These are phyloP conservation scores for Pseudognaphalium luteoalbum DNA, from an alignment of 129 eudicot species.

Conservation along the genomic window DNA sequence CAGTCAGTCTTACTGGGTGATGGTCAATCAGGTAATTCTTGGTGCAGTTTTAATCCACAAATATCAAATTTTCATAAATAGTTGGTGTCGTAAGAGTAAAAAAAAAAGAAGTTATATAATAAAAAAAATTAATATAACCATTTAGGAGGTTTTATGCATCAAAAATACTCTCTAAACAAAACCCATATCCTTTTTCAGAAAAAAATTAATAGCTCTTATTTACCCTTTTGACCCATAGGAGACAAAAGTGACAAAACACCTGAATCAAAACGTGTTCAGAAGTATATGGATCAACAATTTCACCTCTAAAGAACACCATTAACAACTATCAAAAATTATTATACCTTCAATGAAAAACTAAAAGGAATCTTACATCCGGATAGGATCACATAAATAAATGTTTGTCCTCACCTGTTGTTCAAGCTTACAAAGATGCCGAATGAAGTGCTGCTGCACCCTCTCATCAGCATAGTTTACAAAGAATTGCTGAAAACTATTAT, in stretches of 20 bases:
- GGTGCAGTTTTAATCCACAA: not conserved
- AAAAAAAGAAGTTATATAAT: not conserved
- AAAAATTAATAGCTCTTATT: not conserved
- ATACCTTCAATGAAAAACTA: not conserved
- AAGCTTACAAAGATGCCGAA: conserved; percentile 84
- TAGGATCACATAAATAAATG: not conserved
- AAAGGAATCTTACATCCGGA: not conserved
- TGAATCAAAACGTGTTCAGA: not conserved
- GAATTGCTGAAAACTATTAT: conserved; percentile 87
- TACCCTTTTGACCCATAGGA: not conserved
- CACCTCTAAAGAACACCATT: conserved; percentile 1
- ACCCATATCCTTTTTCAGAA: not conserved
- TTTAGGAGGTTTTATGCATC: not conserved
- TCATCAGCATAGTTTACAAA: conserved; percentile 95
- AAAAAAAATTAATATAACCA: conserved; percentile 1
- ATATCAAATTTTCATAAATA: not conserved
- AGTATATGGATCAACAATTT: not conserved
- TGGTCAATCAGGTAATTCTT: not conserved
- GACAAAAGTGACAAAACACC: not conserved
- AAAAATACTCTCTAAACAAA: not conserved
- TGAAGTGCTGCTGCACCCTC: conserved; percentile 90
- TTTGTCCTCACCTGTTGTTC: conserved; percentile 68
- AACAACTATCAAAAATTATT: not conserved
- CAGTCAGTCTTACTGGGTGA: not conserved
- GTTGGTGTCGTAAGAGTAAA: not conserved